A percentile compares a stretch with the other conserved stretches of the same genome.
phyloP scores from a whole-genome alignment of 2,329 filamentous ascomycete species.

The Myriosclerotinia curreyana region DNA sequence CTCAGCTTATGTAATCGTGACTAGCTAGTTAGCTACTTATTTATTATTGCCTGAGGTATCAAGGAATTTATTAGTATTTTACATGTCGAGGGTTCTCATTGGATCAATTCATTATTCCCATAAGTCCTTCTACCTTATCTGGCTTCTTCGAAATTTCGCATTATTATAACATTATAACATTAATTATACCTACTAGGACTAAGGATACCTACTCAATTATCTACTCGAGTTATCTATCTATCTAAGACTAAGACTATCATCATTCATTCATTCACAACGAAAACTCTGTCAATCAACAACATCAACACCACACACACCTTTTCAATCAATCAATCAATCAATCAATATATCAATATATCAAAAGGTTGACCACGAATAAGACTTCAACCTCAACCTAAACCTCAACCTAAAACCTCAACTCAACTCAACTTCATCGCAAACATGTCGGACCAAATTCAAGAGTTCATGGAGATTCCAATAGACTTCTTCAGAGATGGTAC shows the following conservation, averaged over 20 bases:
- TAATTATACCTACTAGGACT: background rate
- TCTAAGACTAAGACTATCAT: no score
- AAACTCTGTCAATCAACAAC: constrained; percentile 3
- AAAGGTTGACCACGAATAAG: background rate
- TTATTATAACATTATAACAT: no score
- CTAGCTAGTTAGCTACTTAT: no score
- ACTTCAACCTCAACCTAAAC: background rate
- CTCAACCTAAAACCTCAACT: background rate
- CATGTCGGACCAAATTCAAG: constrained; percentile 56
- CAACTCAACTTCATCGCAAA: constrained; percentile 25
- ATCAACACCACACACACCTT: background rate
- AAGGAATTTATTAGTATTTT: no score
- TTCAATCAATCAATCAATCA: no score
- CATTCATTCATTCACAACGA: background rate
- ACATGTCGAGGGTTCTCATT: no score
- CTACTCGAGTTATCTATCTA: no score
- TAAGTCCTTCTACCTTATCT: constrained; percentile 11
- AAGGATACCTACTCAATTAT: no score
- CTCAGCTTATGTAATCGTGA: no score
- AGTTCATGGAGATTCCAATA: constrained; percentile 53
- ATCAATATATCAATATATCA: no score
- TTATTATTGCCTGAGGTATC: no score
- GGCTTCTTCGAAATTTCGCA: constrained; percentile 7
- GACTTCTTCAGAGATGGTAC: constrained; percentile 48
- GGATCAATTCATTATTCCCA: no score